phyloP scores from a whole-genome alignment of 371 early-diverging fungal genomes.

The Mortierella sp. region DNA sequence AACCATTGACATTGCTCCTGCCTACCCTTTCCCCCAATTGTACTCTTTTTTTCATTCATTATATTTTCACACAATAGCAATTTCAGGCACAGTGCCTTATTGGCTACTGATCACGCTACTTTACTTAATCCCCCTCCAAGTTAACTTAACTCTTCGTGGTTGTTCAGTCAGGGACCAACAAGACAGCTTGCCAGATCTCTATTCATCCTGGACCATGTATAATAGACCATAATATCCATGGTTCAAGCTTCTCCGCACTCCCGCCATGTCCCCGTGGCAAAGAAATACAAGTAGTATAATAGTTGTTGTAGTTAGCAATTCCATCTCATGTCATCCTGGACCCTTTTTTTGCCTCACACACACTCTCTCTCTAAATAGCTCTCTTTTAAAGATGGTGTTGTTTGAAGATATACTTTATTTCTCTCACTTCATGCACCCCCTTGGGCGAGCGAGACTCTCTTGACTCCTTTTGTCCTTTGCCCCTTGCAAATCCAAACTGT shows the following conservation, averaged over 20 bases:
- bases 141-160: not conserved
- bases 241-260: not conserved
- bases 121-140: not conserved
- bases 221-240: not conserved
- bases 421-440: not conserved
- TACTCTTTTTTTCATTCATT: not conserved
- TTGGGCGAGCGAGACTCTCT: conserved; percentile 3
- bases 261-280: conserved; percentile 9
- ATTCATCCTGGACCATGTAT: not conserved
- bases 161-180: not conserved
- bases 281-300: not conserved
- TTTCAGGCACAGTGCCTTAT: not conserved
- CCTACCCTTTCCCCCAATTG: not conserved
- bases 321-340: conserved; percentile 37
- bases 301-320: conserved; percentile 13
- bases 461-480: conserved; percentile 19
- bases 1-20: not conserved
- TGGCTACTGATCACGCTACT: not conserved
- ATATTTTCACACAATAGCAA: not conserved
- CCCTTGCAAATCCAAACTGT: conserved; percentile 20
- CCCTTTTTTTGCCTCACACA: not conserved
- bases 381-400: not conserved
- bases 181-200: not conserved
- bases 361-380: not conserved
- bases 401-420: not conserved